These are phyloP conservation scores for Ilex paraguariensis DNA, from an alignment of 305 asterid species.

Conservation along the genomic window DNA sequence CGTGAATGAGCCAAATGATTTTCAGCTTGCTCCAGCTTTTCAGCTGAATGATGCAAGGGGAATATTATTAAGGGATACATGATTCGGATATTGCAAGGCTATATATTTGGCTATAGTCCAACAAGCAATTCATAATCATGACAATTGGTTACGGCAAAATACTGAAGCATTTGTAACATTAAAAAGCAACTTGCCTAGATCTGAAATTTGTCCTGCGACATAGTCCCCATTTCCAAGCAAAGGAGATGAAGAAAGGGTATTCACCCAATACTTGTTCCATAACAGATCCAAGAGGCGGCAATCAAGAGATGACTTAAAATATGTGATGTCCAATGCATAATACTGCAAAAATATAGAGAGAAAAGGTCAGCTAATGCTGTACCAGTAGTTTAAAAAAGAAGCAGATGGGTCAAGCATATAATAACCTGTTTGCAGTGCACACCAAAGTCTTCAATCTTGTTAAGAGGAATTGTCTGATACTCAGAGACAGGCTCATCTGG, in stretches of 20 bases:
- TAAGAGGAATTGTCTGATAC: slow-evolving; percentile 94
- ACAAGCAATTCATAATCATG: background rate
- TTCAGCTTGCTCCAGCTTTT: slow-evolving; percentile 96
- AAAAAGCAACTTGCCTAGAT: slow-evolving; percentile 53
- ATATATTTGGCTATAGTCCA: background rate
- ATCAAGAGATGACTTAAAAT: slow-evolving; percentile 92
- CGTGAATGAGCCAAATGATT: slow-evolving; percentile 85
- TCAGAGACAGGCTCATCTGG: slow-evolving; percentile 92
- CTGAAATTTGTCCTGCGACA: slow-evolving; percentile 97
- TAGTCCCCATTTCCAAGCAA: slow-evolving; percentile 96
- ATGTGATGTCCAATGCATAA: slow-evolving; percentile 88
- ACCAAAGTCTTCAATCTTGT: slow-evolving; percentile 97
- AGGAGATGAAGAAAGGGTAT: slow-evolving; percentile 96
- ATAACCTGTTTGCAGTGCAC: slow-evolving; percentile 95
- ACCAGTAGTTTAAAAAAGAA: background rate
- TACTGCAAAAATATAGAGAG: slow-evolving; percentile 50
- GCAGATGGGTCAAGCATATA: background rate
- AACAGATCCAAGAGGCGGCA: slow-evolving; percentile 85
- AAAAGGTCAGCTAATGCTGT: slow-evolving; percentile 8
- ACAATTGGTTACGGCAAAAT: slow-evolving; percentile 10
- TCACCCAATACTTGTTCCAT: slow-evolving; percentile 99
- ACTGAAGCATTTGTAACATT: slow-evolving; percentile 5
- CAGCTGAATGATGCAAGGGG: slow-evolving; percentile 51
- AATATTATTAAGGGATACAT: background rate
- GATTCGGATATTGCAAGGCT: background rate